phyloP scores from a whole-genome alignment of 106 monocot genomes.

The Amphibolis antarctica region DNA sequence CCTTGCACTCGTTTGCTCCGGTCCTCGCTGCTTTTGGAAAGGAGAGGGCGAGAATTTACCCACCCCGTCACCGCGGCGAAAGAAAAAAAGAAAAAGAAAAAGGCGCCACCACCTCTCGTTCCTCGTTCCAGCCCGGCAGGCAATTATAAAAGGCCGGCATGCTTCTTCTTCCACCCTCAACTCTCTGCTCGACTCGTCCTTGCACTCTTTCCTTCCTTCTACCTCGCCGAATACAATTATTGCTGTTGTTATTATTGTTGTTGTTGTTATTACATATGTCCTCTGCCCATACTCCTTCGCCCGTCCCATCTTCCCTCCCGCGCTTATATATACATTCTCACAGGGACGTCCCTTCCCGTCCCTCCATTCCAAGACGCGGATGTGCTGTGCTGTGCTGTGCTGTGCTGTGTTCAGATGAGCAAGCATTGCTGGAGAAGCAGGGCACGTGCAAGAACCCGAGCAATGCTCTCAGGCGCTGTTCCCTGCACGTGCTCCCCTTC shows the following conservation, averaged over 20 bases:
- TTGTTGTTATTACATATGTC: background rate
- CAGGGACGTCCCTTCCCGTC: background rate
- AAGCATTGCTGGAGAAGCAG: constrained; percentile 9
- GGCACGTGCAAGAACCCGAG: constrained; percentile 8
- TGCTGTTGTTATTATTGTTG: background rate
- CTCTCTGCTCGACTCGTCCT: background rate
- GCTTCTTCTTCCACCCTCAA: background rate
- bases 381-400: background rate
- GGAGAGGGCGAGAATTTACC: too few relatives aligned
- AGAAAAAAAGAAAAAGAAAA: background rate
- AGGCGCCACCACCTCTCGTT: background rate
- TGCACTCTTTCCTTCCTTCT: constrained; percentile 5
- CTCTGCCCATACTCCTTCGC: background rate
- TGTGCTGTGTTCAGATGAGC: constrained; percentile 2
- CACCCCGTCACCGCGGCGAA: too few relatives aligned
- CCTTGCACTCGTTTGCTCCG: constrained; percentile 2
- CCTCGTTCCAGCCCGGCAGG: background rate
- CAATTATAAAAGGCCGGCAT: background rate
- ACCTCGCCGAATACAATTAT: too few relatives aligned
- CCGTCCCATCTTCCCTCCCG: background rate
- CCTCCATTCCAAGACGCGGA: background rate
- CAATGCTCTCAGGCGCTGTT: background rate
- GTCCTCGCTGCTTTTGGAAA: too few relatives aligned
- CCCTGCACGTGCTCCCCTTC: constrained; percentile 9
- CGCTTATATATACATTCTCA: background rate